Base-by-base conservation (phyloP, 2,329 filamentous ascomycete genomes). In the Xylaria sp. region DNA sequence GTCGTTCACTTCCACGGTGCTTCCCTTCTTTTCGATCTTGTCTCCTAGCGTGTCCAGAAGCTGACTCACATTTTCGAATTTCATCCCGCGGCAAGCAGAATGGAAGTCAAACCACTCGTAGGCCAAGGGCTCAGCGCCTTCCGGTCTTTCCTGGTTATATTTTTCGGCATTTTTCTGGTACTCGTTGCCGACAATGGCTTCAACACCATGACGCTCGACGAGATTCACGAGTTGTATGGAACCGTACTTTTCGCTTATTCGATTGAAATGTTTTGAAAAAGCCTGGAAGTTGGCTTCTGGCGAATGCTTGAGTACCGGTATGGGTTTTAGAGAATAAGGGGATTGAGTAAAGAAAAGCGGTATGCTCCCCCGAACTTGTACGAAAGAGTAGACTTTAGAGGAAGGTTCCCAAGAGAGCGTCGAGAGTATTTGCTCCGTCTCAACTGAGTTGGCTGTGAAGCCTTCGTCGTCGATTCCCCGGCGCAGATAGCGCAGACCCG, bases 81-180 rank as follows among this genome's bases (percentile, higher is more conserved):
- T 97, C 95, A 99, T 97, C 0, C 96, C 96, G 18, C 93, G 91
- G 76, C 96, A 98, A 32, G 92, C 92, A 20, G 89, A 86, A 78
- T 98, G 96, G 75, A 99, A 99, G 77, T 99, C 96, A 74, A 98
- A 99, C 96, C 96, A 99, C 77, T 97, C 93, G 75, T 97, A 97
- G 0, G 84, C 86, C 13, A 96, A 80, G 10, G 83, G 78, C 8
- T 78, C 74, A 1, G 70, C 72, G 18, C 71, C 78, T 25, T 88
- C 83, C 23, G 84, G 78, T 4, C 84, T 83, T 48, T 87, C 83
- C 8, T 90, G 84, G 70, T 96, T 97, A 61, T 95, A 82, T 28
- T 83, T 80, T 57, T 88, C 82, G 1, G 92, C 85, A 66, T 89
- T 89, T 58, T 87, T 85, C 75, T 97, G 87, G 76, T 93, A 99